A percentile compares a stretch with the other conserved stretches of the same genome.
phyloP scores from a whole-genome alignment of 2,329 filamentous ascomycete genomes.

The Dothideomycetes sp. region DNA sequence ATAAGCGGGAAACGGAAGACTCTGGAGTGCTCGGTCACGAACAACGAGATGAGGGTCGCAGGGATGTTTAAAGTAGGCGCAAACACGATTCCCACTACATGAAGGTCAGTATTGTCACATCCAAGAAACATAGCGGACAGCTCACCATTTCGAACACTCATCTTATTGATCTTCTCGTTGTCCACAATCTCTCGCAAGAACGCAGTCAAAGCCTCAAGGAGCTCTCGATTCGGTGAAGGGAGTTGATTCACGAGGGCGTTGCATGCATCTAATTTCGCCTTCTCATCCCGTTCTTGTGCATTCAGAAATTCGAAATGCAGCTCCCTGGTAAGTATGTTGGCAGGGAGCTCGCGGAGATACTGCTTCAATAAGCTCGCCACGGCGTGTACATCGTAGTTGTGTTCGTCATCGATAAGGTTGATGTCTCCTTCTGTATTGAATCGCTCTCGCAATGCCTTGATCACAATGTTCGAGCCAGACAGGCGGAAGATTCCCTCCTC shows the following conservation, averaged over 20 bases:
- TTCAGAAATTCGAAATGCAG: conserved; percentile 80
- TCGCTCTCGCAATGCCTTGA: conserved; percentile 79
- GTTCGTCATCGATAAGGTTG: conserved; percentile 65
- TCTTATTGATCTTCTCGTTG: conserved; percentile 85
- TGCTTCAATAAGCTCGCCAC: conserved; percentile 89
- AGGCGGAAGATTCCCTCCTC: conserved; percentile 96
- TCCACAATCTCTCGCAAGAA: conserved; percentile 90
- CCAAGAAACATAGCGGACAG: not conserved
- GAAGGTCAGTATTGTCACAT: conserved; percentile 7
- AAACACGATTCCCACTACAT: conserved; percentile 81
- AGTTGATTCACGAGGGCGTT: conserved; percentile 70
- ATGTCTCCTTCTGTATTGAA: conserved; percentile 92
- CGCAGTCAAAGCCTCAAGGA: conserved; percentile 74
- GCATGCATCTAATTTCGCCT: conserved; percentile 66
- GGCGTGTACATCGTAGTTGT: conserved; percentile 91
- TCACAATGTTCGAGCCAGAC: conserved; percentile 91
- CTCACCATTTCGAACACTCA: conserved; percentile 77
- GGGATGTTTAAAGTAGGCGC: conserved; percentile 95
- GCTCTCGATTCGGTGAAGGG: conserved; percentile 66
- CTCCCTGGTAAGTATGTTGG: conserved; percentile 82
- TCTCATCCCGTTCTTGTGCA: conserved; percentile 55
- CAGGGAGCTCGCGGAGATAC: conserved; percentile 84
- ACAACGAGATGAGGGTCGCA: conserved; percentile 84
- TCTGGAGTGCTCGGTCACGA: conserved; percentile 77
- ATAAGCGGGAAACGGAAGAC: conserved; percentile 61